Base-by-base conservation (phyloP, 2,329 filamentous ascomycete species). In the Apiospora malaysiana region DNA sequence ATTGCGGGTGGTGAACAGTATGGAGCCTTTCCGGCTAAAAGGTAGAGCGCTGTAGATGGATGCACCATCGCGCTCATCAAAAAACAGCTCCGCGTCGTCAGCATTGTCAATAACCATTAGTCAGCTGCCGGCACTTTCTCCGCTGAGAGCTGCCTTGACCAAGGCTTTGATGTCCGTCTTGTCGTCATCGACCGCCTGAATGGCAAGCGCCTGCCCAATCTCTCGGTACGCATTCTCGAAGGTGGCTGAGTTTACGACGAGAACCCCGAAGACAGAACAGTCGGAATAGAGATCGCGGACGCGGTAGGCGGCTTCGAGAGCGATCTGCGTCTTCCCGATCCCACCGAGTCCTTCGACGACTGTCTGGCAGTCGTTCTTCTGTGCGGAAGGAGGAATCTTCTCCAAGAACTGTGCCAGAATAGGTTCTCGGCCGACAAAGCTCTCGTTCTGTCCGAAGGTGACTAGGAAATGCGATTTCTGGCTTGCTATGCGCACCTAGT, bases 11-110 rank as follows among this genome's bases (percentile, higher is more conserved):
- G 82, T 85, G 47, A 83, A 81, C 0, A 85, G 43, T 37, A 80
- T 78, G 0, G 72, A 72, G 0, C 82, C 81, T 9, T 76, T 66
- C 0, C 78, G 72, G 23, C 67, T 71, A 8, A 16, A n/a, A 16
- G 70, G 70, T 3, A 71, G n/a, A 59, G 23, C 5, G 16, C 8
- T n/a, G 0, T 59, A 7, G 10, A 67, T 0, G 2, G n/a, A 42
- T 4, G 40, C 27, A 69, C 85, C 81, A 69, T 85, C 82, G 14
- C 80, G 81, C 69, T 85, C 85, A 69, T 85, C 83, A 12, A 85
- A 68, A 56, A 86, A 75, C 59, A 85, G 70, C 2, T 23, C 46
- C n/a, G 6, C 21, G 46, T 49, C 46, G n/a, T 49, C 46, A 32
- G 32, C 32, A 32, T 32, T 32, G 6, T 32, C 32, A 6, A 32